phyloP scores from a whole-genome alignment of 805 yeast species.

The Candida gorgasii region DNA sequence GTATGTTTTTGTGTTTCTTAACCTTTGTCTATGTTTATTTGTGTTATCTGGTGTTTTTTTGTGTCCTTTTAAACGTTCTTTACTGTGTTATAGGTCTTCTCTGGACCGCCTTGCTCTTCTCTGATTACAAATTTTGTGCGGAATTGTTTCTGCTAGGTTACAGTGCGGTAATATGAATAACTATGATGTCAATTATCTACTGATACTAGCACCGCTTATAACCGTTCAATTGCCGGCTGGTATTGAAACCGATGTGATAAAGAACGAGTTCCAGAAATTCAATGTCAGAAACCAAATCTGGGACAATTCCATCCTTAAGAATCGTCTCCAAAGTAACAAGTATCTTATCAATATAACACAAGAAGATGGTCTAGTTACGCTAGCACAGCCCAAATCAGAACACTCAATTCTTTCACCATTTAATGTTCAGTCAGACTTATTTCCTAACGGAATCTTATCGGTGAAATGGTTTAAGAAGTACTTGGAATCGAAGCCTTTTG shows the following conservation, averaged over 20 bases:
- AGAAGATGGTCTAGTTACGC: background rate
- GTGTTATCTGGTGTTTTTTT: background rate
- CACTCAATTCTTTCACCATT: constrained; percentile 42
- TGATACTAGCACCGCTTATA: constrained; percentile 38
- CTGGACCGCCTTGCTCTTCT: too few relatives aligned
- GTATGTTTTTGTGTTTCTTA: background rate
- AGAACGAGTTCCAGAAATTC: constrained; percentile 14
- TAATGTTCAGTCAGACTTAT: constrained; percentile 28
- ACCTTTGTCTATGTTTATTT: background rate
- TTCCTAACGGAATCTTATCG: constrained; percentile 33
- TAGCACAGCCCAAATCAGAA: constrained; percentile 6
- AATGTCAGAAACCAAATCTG: constrained; percentile 20
- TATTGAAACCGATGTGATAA: constrained; percentile 1
- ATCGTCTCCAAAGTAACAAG: constrained; percentile 34
- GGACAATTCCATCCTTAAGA: constrained; percentile 40
- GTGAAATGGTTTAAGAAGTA: constrained; percentile 39
- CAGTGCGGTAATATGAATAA: constrained; percentile 29
- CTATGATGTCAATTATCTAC: constrained; percentile 27
- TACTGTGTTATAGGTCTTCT: too few relatives aligned
- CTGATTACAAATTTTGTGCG: background rate
- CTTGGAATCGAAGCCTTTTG: constrained; percentile 31
- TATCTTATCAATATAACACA: constrained; percentile 22
- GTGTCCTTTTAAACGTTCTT: too few relatives aligned
- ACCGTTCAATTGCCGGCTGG: constrained; percentile 16
- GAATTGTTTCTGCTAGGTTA: too few relatives aligned